Evolutionary conservation across 1,284 basidiomycete genomes (phyloP), one percentile per base, ranked within the genome.

Genomic region (Cryptococcus sp.): DNA sequence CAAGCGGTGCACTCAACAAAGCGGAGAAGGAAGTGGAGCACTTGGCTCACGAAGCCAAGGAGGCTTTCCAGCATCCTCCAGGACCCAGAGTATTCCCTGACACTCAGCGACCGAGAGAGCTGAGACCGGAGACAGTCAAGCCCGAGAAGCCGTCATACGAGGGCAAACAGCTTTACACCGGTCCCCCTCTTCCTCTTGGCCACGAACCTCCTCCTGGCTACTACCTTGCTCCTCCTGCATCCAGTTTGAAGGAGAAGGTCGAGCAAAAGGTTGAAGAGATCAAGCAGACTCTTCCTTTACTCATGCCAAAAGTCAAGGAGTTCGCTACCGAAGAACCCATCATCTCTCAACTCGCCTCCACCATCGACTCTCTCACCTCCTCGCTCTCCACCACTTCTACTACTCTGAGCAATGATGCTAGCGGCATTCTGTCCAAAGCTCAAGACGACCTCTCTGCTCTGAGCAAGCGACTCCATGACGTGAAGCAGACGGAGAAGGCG

Each of bases 131-230:
- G 55, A 70, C 78, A 7, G 77, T 77, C 51, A 78, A 74, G 40
- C 74, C 66, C 20, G 59, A 67, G 49, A 65, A 66, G 55, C 72
- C 72, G 57, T 63, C 67, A 22, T 59, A 59, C 61, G 70, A 71
- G 57, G 74, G 75, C 39, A 79, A 83, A 55, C 80, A 83, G 60
- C 77, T 89, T 26, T 94, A 93, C 73, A 78, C 80, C 43, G 83
- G 79, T 16, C 73, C 76, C 39, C 85, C 88, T n/a, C 82, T 96
- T 39, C 93, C 93, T 22, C 79, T 97, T 54, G 93, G 93, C 7
- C 90, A 89, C 72, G 92, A 96, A 75, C 89, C 89, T 17, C 93
- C 93, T 46, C 91, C 91, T 34, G 93, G 93, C 20, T 95, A 85
- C 78, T 81, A 78, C 82, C 52, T 78, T 58, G 57, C 74, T 26